Conservation (phyloP, 108 stramenopile species). For the Epithemia pelagica region DNA sequence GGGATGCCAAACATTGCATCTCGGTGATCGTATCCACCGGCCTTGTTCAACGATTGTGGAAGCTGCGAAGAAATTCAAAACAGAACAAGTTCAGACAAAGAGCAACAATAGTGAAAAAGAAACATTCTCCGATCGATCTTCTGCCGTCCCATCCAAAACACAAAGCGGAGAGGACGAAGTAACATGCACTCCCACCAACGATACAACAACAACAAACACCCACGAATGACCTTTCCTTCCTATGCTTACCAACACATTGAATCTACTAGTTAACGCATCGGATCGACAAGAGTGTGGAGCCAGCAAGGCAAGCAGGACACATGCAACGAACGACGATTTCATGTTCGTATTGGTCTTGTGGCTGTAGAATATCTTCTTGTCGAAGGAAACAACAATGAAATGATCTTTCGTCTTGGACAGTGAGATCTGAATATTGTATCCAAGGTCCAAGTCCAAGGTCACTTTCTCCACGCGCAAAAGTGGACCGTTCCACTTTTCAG, state of each 20-base stretch:
- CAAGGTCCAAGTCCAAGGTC: too few relatives aligned
- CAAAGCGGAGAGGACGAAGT: neutral
- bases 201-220: neutral
- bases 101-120: neutral
- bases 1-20: conserved; percentile 94
- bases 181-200: neutral
- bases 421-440: too few relatives aligned
- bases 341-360: neutral
- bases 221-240: neutral
- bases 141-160: neutral
- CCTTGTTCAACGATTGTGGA: conserved; percentile 51
- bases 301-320: neutral
- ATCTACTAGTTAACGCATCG: neutral
- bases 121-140: too few relatives aligned
- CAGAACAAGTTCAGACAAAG: neutral
- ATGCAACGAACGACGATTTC: too few relatives aligned
- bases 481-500: too few relatives aligned
- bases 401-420: too few relatives aligned
- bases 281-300: neutral
- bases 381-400: too few relatives aligned
- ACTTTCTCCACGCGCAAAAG: too few relatives aligned
- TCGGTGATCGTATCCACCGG: conserved; percentile 81
- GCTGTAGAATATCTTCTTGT: too few relatives aligned
- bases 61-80: conserved; percentile 27
- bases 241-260: neutral